Evolutionary conservation across 2,329 filamentous ascomycete species (phyloP).

Genomic region (Didymosphaeria variabile): DNA sequence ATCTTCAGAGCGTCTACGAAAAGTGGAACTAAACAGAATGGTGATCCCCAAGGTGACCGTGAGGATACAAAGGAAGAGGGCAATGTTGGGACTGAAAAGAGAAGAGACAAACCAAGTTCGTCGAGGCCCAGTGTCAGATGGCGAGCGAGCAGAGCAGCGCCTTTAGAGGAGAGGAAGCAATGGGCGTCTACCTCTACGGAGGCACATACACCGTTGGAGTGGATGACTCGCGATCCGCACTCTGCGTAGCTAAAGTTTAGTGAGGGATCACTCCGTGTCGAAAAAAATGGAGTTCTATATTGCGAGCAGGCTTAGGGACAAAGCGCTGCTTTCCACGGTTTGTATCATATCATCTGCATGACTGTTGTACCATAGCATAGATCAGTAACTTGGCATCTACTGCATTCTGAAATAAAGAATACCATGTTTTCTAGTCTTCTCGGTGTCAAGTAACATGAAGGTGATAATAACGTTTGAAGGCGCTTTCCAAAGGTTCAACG

Average conservation of each 20-base stretch:
- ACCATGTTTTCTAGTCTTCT: not conserved
- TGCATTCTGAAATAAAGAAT: not conserved
- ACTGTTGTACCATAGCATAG: conserved; percentile 10
- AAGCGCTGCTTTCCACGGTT: not conserved
- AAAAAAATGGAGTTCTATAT: not conserved
- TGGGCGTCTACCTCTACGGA: conserved; percentile 16
- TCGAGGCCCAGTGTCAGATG: conserved; percentile 16
- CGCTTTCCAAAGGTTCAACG: too few species aligned
- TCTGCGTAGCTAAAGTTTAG: not conserved
- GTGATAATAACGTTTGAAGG: not conserved
- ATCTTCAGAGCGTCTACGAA: conserved; percentile 18
- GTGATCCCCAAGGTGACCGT: not conserved
- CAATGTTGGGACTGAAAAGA: not conserved
- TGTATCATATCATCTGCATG: not conserved
- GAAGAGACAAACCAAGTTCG: conserved; percentile 2
- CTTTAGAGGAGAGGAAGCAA: conserved; percentile 25
- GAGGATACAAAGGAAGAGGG: not conserved
- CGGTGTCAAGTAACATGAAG: not conserved
- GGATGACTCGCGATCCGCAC: conserved; percentile 8
- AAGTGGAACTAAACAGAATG: conserved; percentile 2
- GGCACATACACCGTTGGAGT: conserved; percentile 14
- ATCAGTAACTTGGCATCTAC: not conserved
- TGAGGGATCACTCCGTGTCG: not conserved
- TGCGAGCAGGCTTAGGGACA: not conserved
- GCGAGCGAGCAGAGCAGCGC: conserved; percentile 27